Percentiles rank a stretch among this genome's conserved stretches.
phyloP scores from a whole-genome alignment of 306 rosid species.

The Lathyrus sativus region DNA sequence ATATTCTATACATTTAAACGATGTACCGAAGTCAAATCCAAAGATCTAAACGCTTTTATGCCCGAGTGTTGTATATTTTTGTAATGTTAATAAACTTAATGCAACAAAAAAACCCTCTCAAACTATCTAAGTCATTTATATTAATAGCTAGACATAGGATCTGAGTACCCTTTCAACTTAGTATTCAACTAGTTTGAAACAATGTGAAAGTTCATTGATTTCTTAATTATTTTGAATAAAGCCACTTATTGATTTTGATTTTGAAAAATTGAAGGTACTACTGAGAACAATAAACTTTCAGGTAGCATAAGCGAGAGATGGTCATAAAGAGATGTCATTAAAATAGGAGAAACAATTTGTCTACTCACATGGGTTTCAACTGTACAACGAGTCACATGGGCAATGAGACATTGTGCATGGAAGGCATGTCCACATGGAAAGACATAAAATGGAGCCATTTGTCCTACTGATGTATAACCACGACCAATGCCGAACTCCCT shows the following conservation, averaged over 20 bases:
- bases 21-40: no score
- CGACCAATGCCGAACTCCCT: conserved; percentile 68
- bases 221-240: neutral
- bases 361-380: conserved; percentile 66
- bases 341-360: conserved; percentile 21
- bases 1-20: no score
- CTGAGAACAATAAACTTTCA: conserved; percentile 27
- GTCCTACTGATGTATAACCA: conserved; percentile 78
- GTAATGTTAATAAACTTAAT: neutral
- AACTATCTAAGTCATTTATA: conserved; percentile 14
- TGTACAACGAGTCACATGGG: conserved; percentile 92
- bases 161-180: conserved; percentile 21
- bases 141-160: conserved; percentile 20
- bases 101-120: conserved; percentile 12
- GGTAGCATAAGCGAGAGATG: conserved; percentile 16
- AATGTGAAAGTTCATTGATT: conserved; percentile 18
- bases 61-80: no score
- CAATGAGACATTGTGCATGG: conserved; percentile 86
- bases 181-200: conserved; percentile 19
- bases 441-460: conserved; percentile 95
- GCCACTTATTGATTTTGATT: conserved; percentile 11
- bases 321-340: conserved; percentile 8
- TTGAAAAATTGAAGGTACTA: neutral
- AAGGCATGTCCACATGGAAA: conserved; percentile 95
- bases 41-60: no score